These are phyloP conservation scores for Ceratobasidium sp. DNA, from an alignment of 1,284 basidiomycete species.

Conservation along the genomic window DNA sequence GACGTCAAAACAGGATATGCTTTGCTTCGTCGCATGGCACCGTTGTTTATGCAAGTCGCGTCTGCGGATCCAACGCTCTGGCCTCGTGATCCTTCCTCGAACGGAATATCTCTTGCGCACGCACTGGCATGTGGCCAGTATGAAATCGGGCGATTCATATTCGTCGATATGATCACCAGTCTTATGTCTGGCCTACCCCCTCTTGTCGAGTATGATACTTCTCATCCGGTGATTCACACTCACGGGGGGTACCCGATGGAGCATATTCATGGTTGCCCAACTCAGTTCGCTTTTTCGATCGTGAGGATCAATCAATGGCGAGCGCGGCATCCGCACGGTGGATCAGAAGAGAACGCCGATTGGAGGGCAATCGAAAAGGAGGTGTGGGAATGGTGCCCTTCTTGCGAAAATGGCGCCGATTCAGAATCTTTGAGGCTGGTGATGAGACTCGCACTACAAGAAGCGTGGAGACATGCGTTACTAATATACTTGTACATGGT, in stretches of 20 bases:
- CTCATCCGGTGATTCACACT: background rate
- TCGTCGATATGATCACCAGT: background rate
- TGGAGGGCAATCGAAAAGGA: conserved; percentile 3
- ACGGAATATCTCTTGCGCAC: conserved; percentile 15
- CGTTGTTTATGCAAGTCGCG: conserved; percentile 20
- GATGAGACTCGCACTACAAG: conserved; percentile 15
- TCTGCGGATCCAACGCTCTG: conserved; percentile 10
- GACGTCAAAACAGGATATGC: background rate
- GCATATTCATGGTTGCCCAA: conserved; percentile 4
- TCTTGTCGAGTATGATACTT: conserved; percentile 27
- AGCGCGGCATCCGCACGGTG: background rate
- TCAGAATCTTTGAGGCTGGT: background rate
- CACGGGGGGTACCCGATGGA: conserved; percentile 1
- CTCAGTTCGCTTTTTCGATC: background rate
- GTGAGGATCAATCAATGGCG: conserved; percentile 25
- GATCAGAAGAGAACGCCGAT: background rate
- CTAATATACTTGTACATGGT: conserved; percentile 41
- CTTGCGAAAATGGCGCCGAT: background rate
- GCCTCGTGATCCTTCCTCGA: background rate
- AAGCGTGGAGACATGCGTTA: conserved; percentile 7
- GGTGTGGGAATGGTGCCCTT: conserved; percentile 4
- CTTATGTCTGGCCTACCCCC: conserved; percentile 11
- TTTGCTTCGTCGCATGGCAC: background rate
- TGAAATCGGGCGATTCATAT: conserved; percentile 10
- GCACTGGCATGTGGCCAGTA: background rate